A percentile compares a stretch with the other conserved stretches of the same genome.
Conservation (phyloP, 2,329 filamentous ascomycete species). For the Teratosphaeria epicoccoides region DNA sequence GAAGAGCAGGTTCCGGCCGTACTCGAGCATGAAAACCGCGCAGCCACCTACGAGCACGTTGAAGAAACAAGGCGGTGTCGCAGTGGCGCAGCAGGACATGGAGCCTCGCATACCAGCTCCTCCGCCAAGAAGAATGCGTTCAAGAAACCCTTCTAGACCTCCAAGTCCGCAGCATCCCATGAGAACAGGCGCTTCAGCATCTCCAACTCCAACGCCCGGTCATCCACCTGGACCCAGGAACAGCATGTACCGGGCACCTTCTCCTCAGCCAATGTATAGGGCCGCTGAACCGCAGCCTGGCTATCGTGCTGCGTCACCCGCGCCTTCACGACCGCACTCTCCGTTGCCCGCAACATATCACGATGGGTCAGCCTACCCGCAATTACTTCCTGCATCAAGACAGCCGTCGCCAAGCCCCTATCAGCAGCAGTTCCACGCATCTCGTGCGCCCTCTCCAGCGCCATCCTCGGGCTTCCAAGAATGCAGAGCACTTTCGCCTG, state of each 20-base stretch:
- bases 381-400: slow-evolving; percentile 17
- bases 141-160: slow-evolving; percentile 14
- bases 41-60: slow-evolving; percentile 25
- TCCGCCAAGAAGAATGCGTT: slow-evolving; percentile 18
- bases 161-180: slow-evolving; percentile 12
- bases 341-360: slow-evolving; percentile 29
- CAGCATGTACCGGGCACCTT: slow-evolving; percentile 11
- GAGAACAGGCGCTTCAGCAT: slow-evolving; percentile 25
- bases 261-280: slow-evolving; percentile 20
- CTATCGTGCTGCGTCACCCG: slow-evolving; percentile 3
- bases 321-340: slow-evolving; percentile 32
- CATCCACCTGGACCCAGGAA: slow-evolving; percentile 10
- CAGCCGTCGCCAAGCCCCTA: slow-evolving; percentile 22
- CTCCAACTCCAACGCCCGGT: slow-evolving; percentile 29
- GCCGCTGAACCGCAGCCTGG: slow-evolving; percentile 20
- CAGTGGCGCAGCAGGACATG: slow-evolving; percentile 10
- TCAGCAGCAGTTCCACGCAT: slow-evolving; percentile 11
- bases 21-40: slow-evolving; percentile 42
- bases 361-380: slow-evolving; percentile 25
- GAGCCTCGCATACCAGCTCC: slow-evolving; percentile 24
- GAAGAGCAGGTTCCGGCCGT: slow-evolving; percentile 36
- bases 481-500: slow-evolving; percentile 13
- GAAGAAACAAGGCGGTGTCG: slow-evolving; percentile 11
- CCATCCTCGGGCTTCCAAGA: slow-evolving; percentile 31
- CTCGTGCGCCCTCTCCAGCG: slow-evolving; percentile 27